phyloP scores from a whole-genome alignment of 2,329 filamentous ascomycete species.

The Amylocarpus encephaloides region DNA sequence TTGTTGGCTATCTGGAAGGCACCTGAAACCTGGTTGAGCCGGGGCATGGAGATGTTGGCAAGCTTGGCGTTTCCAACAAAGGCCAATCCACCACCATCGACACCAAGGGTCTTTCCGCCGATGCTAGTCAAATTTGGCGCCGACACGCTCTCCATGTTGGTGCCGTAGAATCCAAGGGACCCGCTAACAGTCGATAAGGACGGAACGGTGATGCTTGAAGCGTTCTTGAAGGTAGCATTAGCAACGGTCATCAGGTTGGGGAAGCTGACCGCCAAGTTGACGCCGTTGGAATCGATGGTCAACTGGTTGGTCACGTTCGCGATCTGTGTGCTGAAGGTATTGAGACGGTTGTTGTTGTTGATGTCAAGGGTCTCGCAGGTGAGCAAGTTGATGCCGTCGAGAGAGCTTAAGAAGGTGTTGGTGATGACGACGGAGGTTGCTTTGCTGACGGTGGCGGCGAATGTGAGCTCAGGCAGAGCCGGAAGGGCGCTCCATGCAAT shows the following conservation, averaged over 20 bases:
- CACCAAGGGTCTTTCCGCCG: constrained; percentile 29
- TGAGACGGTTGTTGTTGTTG: constrained; percentile 83
- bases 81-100: constrained; percentile 46
- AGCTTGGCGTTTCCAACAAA: constrained; percentile 58
- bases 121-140: constrained; percentile 67
- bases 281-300: constrained; percentile 74
- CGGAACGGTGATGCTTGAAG: constrained; percentile 66
- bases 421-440: constrained; percentile 66
- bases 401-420: constrained; percentile 75
- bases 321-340: constrained; percentile 69
- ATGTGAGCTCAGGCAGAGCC: constrained; percentile 50
- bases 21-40: constrained; percentile 63
- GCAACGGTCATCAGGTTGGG: constrained; percentile 71
- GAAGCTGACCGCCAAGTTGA: constrained; percentile 63
- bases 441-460: constrained; percentile 55
- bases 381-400: constrained; percentile 75
- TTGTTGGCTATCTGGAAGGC: constrained; percentile 89
- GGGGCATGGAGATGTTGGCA: constrained; percentile 69
- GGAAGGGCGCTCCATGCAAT: constrained; percentile 71
- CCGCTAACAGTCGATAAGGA: constrained; percentile 67
- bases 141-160: constrained; percentile 56
- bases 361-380: constrained; percentile 70
- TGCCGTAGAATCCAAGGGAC: constrained; percentile 76
- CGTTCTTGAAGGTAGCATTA: constrained; percentile 79
- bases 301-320: constrained; percentile 66